Evolutionary conservation across 176 grass and related monocot species (phyloP).

Genomic region (Thalia dealbata): DNA sequence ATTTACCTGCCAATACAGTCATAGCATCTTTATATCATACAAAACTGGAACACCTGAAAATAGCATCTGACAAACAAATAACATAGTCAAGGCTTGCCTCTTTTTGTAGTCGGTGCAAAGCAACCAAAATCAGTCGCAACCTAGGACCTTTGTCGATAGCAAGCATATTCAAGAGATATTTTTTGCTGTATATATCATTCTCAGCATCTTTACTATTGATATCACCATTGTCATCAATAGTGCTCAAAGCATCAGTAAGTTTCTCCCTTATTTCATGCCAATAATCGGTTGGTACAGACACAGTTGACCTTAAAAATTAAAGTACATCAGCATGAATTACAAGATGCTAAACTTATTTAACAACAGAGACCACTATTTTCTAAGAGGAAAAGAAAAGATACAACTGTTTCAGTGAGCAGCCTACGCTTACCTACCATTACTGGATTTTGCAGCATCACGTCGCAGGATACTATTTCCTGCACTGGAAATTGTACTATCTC

Average conservation of each 20-base stretch:
- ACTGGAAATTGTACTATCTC: constrained; percentile 7
- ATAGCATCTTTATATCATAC: neutral
- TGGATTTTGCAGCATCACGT: constrained; percentile 23
- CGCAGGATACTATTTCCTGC: constrained; percentile 20
- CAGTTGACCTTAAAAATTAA: constrained; percentile 24
- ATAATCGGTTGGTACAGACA: constrained; percentile 24
- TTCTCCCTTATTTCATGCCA: constrained; percentile 57
- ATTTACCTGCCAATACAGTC: constrained; percentile 41
- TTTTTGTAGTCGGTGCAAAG: constrained; percentile 58
- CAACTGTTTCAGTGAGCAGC: constrained; percentile 5
- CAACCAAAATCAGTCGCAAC: constrained; percentile 57
- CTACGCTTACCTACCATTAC: constrained; percentile 95
- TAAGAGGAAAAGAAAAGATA: neutral
- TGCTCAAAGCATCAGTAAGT: constrained; percentile 66
- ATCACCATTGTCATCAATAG: constrained; percentile 26
- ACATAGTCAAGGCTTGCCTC: constrained; percentile 39
- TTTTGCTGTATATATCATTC: constrained; percentile 40
- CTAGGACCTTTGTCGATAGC: constrained; percentile 66
- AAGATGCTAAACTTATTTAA: neutral
- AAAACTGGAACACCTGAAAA: neutral
- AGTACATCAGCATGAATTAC: constrained; percentile 24
- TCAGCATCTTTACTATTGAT: constrained; percentile 21
- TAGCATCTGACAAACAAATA: neutral
- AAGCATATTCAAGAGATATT: constrained; percentile 70
- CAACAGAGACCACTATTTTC: neutral